phyloP scores from a whole-genome alignment of 2,329 filamentous ascomycete species.

The Stagonosporopsis chrysanthemi region DNA sequence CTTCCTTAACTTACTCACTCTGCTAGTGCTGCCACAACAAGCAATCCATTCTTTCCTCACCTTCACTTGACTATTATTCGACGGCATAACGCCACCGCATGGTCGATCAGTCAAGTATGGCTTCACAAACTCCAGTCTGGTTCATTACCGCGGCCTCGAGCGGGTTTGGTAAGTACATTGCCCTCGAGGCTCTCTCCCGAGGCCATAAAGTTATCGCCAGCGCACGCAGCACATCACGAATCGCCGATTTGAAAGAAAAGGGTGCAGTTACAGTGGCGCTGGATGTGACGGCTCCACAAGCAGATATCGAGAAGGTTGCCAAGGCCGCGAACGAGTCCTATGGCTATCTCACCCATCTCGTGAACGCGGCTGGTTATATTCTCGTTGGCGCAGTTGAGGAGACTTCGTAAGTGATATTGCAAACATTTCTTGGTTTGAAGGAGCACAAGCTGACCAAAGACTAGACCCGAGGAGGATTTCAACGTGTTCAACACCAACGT shows the following conservation, averaged over 20 bases:
- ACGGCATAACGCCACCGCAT: not conserved
- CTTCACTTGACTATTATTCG: not conserved
- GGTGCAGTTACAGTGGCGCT: constrained; percentile 50
- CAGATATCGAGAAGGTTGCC: constrained; percentile 46
- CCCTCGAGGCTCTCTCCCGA: constrained; percentile 52
- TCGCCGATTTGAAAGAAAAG: constrained; percentile 44
- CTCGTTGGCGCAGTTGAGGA: constrained; percentile 57
- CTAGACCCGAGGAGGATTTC: constrained; percentile 51
- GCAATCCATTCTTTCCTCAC: not conserved
- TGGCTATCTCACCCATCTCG: constrained; percentile 55
- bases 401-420: constrained; percentile 42
- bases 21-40: not conserved
- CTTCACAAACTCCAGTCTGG: constrained; percentile 50
- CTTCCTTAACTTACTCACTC: not conserved
- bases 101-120: not conserved
- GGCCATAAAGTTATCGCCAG: constrained; percentile 60
- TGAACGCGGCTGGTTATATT: constrained; percentile 58
- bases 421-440: not conserved
- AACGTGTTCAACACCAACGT: constrained; percentile 62
- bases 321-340: constrained; percentile 51
- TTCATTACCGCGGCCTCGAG: constrained; percentile 59
- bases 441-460: constrained; percentile 27
- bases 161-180: constrained; percentile 57
- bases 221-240: constrained; percentile 50
- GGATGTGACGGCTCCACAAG: constrained; percentile 52